Evolutionary conservation across 768 basidiomycete genomes (phyloP), one percentile per base, ranked within the genome.

Genomic region (Psilocybe sp.): DNA sequence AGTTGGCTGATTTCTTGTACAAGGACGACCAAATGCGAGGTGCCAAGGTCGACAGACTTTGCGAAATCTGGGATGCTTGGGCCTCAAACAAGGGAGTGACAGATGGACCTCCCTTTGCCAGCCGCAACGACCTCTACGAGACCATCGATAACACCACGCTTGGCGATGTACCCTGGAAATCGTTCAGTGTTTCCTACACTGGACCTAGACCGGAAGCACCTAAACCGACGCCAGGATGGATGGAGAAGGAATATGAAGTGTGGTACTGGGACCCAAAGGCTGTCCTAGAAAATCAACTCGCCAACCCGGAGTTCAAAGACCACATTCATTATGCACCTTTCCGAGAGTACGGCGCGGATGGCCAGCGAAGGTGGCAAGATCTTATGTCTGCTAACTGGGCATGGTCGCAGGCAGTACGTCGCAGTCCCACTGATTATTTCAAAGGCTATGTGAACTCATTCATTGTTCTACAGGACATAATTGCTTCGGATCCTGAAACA

Each of bases 331-430:
- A 56, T 41, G 54, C 57, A 3, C 69, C 72, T 0, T 64, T 66
- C 36, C 51, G 59, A 10, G 60, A 63, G 5, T 54, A 57, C 33
- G 63, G 65, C 13, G 40, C 46, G 0, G 40, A 60, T 8, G 65
- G 61, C 0, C 57, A 63, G 15, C 52, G 66, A 0, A 60, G 53
- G 4, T 72, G 56, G 46, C 36, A 33, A 3, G 60, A 76, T 56
- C 54, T 77, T 14, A 73, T 76, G 69, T 73, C 71, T 0, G 75
- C 69, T 3, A 59, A 71, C 31, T 76, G 63, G 58, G 69, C 69
- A 3, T 77, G 70, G 71, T 46, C 57, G 5, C 72, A 78, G 42
- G 67, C 65, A 4, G 72, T 74, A 59, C n/a, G n/a, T n/a, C n/a
- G n/a, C n/a, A 5, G 63, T 64, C 7, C 3, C 7, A 3, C 23